These are phyloP conservation scores for Ambrosiella xylebori DNA, from an alignment of 2,329 filamentous ascomycete species.

Conservation along the genomic window DNA sequence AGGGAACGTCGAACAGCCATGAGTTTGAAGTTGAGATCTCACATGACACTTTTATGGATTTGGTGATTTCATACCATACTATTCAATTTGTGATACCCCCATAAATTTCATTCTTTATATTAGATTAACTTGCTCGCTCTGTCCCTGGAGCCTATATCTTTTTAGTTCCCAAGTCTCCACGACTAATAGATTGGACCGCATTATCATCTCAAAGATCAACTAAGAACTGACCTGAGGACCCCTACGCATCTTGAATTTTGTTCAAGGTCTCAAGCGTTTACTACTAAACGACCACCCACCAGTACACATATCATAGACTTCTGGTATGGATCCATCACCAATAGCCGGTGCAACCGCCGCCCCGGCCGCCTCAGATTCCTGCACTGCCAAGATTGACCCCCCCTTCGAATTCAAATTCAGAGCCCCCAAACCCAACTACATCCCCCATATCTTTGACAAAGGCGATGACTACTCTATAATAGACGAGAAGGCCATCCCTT, in stretches of 20 bases:
- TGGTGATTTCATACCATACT: not conserved
- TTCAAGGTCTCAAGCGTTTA: too few relatives aligned
- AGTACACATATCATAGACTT: not conserved
- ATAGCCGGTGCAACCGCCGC: constrained; percentile 4
- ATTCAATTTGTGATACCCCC: not conserved
- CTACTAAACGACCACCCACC: too few relatives aligned
- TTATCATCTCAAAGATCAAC: too few relatives aligned
- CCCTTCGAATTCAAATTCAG: constrained; percentile 28
- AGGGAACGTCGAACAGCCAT: not conserved
- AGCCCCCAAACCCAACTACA: constrained; percentile 41
- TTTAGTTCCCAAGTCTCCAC: too few relatives aligned
- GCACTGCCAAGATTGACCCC: constrained; percentile 23
- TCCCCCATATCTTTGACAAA: constrained; percentile 35
- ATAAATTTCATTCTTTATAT: not conserved
- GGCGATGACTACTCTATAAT: constrained; percentile 35
- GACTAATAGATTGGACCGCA: too few relatives aligned
- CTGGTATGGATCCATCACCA: not conserved
- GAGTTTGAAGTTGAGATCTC: not conserved
- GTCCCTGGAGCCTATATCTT: too few relatives aligned
- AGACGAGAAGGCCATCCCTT: constrained; percentile 32
- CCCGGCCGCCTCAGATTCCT: constrained; percentile 10
- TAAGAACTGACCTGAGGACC: too few relatives aligned
- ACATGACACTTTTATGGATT: not conserved
- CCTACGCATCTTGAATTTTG: too few relatives aligned
- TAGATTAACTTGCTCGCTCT: not conserved